These are phyloP conservation scores for Gryganskiella cystojenkinii DNA, from an alignment of 192 early-diverging fungal genomes.

Conservation along the genomic window DNA sequence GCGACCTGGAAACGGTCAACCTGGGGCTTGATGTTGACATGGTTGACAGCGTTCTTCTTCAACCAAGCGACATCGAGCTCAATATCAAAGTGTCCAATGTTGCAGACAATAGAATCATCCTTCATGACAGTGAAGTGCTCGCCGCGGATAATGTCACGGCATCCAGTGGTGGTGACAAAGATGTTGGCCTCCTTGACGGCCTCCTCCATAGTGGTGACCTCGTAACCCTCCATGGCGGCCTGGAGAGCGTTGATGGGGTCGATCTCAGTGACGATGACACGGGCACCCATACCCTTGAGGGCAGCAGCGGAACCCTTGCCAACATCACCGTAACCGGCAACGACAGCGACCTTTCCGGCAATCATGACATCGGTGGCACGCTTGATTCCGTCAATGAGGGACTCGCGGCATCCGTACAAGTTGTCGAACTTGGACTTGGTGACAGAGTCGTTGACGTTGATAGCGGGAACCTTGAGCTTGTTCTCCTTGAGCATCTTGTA, in stretches of 20 bases:
- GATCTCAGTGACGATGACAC: slow-evolving; percentile 97
- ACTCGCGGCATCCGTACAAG: slow-evolving; percentile 99
- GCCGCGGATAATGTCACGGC: slow-evolving; percentile 97
- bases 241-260: slow-evolving; percentile 99
- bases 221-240: slow-evolving; percentile 99
- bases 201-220: slow-evolving; percentile 99
- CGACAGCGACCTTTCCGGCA: slow-evolving; percentile 98
- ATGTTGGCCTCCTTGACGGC: slow-evolving; percentile 93
- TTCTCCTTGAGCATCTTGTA: slow-evolving; percentile 98
- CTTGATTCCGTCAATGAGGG: slow-evolving; percentile 99
- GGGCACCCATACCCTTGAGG: slow-evolving; percentile 97
- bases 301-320: slow-evolving; percentile 99
- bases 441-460: slow-evolving; percentile 99
- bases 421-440: slow-evolving; percentile 99
- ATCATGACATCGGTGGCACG: slow-evolving; percentile 99
- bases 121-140: slow-evolving; percentile 92
- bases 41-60: slow-evolving; percentile 88
- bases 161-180: slow-evolving; percentile 99
- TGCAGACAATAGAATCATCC: slow-evolving; percentile 99
- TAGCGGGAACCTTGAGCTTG: slow-evolving; percentile 97
- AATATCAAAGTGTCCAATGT: slow-evolving; percentile 99
- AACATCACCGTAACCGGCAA: slow-evolving; percentile 99
- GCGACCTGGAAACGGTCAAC: slow-evolving; percentile 96
- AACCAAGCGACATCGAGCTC: slow-evolving; percentile 99
- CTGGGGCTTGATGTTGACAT: slow-evolving; percentile 98